Percentiles rank a stretch among this genome's conserved stretches.
Evolutionary conservation across 2,329 filamentous ascomycete genomes (phyloP).

Genomic region (Xylogone sp.): DNA sequence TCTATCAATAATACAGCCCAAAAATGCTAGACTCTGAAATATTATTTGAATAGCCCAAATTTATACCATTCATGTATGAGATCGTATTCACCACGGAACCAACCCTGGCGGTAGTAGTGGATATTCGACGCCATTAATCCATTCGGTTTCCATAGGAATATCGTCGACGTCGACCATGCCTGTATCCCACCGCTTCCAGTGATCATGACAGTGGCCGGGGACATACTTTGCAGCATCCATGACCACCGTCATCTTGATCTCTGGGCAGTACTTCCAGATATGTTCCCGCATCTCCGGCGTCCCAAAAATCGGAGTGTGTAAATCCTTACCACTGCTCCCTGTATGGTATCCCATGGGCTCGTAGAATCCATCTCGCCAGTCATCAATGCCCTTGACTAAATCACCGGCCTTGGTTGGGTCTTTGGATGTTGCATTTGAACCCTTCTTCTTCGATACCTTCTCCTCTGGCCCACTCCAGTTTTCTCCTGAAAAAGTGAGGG

Average conservation of each 20-base stretch:
- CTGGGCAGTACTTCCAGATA: conserved; percentile 51
- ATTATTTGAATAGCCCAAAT: background rate
- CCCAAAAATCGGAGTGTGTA: conserved; percentile 47
- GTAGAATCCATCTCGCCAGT: conserved; percentile 49
- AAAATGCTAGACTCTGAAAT: background rate
- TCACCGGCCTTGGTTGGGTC: conserved; percentile 20
- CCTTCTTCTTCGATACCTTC: conserved; percentile 20
- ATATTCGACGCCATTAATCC: conserved; percentile 27
- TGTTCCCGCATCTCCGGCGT: conserved; percentile 41
- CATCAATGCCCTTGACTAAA: conserved; percentile 39
- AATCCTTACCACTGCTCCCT: conserved; percentile 41
- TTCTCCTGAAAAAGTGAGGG: conserved; percentile 48
- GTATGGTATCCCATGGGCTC: conserved; percentile 58
- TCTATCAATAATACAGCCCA: too few species aligned
- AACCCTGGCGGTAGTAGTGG: conserved; percentile 25
- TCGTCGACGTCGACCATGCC: conserved; percentile 8
- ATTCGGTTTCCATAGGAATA: conserved; percentile 15
- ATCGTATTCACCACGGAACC: conserved; percentile 21
- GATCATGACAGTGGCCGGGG: conserved; percentile 40
- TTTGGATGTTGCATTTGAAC: conserved; percentile 16
- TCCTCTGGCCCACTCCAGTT: conserved; percentile 34
- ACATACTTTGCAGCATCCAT: conserved; percentile 52
- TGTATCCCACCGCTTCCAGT: conserved; percentile 40
- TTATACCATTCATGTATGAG: background rate
- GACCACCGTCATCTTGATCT: conserved; percentile 52